phyloP scores from a whole-genome alignment of 2,329 filamentous ascomycete genomes.

The Mycosphaerella sp. region DNA sequence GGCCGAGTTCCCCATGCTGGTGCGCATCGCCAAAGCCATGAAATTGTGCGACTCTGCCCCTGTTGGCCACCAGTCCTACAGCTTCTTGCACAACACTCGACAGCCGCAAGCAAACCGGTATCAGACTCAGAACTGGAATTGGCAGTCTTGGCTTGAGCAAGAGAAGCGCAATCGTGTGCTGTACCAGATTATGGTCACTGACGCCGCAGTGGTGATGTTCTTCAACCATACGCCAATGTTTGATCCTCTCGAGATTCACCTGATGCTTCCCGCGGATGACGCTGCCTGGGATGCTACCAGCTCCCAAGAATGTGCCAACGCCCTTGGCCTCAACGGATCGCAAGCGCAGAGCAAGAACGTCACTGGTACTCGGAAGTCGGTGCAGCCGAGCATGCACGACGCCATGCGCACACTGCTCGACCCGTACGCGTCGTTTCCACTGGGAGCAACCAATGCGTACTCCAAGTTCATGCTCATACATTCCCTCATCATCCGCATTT shows the following conservation, averaged over 20 bases:
- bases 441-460: constrained; percentile 62
- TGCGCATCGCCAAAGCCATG: constrained; percentile 51
- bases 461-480: constrained; percentile 71
- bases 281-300: constrained; percentile 64
- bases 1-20: constrained; percentile 52
- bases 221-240: constrained; percentile 63
- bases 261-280: constrained; percentile 67
- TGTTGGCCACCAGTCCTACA: constrained; percentile 45
- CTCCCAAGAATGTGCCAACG: constrained; percentile 54
- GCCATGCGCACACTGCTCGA: constrained; percentile 58
- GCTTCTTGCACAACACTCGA: constrained; percentile 55
- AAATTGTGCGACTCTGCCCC: constrained; percentile 52
- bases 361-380: constrained; percentile 56
- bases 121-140: constrained; percentile 53
- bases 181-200: constrained; percentile 58
- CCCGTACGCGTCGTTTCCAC: constrained; percentile 52
- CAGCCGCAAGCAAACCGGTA: constrained; percentile 42
- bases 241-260: constrained; percentile 55
- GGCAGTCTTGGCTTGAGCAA: constrained; percentile 62
- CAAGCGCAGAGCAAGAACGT: constrained; percentile 53
- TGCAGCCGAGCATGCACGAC: constrained; percentile 58
- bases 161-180: constrained; percentile 61
- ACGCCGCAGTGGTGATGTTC: constrained; percentile 61
- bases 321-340: constrained; percentile 57
- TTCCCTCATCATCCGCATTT: constrained; percentile 58